Evolutionary conservation across 2,329 filamentous ascomycete species (phyloP).

Genomic region (Grosmannia huntii): DNA sequence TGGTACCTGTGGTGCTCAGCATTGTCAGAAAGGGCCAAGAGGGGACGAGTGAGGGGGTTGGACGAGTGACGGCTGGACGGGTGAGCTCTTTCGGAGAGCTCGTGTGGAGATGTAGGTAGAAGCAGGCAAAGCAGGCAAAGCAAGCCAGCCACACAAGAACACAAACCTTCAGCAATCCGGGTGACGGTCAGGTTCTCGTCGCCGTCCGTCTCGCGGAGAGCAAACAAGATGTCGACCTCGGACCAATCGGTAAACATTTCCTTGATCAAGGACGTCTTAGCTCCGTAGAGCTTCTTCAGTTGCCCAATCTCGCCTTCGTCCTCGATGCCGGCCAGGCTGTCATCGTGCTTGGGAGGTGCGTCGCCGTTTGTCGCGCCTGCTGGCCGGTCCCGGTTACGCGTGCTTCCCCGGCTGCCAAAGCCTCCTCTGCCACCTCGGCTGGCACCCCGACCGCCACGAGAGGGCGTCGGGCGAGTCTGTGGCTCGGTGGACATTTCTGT

Average conservation of each 20-base stretch:
- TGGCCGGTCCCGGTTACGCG: slow-evolving; percentile 45
- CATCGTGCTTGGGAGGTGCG: slow-evolving; percentile 41
- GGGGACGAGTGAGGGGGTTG: not conserved
- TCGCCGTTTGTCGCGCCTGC: slow-evolving; percentile 61
- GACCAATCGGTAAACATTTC: slow-evolving; percentile 95
- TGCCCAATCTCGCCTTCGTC: slow-evolving; percentile 86
- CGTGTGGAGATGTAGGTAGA: too few relatives aligned
- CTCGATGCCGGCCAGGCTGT: slow-evolving; percentile 47
- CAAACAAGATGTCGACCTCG: slow-evolving; percentile 86
- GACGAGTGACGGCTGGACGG: not conserved
- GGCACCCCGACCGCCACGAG: slow-evolving; percentile 74
- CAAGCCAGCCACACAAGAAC: too few relatives aligned
- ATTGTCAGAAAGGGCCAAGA: not conserved
- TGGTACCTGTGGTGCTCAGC: slow-evolving; percentile 41
- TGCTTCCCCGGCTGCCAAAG: slow-evolving; percentile 55
- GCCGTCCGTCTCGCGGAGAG: slow-evolving; percentile 76
- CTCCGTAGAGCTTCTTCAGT: slow-evolving; percentile 79
- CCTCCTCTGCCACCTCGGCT: slow-evolving; percentile 74
- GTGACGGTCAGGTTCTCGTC: slow-evolving; percentile 64
- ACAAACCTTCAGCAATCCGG: slow-evolving; percentile 64
- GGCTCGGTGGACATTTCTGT: slow-evolving; percentile 88
- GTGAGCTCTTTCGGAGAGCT: not conserved
- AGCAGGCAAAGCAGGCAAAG: too few relatives aligned
- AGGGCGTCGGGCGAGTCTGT: slow-evolving; percentile 68
- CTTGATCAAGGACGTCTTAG: slow-evolving; percentile 68